phyloP scores from a whole-genome alignment of 2,329 filamentous ascomycete species.

The Microsporum canis region DNA sequence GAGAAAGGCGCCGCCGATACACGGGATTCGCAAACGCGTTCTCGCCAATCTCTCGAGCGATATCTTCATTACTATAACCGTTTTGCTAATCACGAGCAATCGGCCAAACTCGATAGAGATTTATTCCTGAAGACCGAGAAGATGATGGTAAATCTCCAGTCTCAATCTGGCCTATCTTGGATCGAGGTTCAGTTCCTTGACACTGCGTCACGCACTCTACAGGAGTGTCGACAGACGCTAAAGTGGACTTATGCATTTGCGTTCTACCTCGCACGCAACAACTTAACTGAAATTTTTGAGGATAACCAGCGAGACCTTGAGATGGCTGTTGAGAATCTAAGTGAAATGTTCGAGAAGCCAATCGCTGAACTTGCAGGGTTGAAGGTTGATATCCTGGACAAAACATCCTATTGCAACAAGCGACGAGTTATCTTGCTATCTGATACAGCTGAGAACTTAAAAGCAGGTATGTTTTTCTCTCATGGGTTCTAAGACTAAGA shows the following conservation, averaged over 20 bases:
- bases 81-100: slow-evolving; percentile 97
- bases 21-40: slow-evolving; percentile 82
- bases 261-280: slow-evolving; percentile 92
- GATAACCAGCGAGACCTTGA: slow-evolving; percentile 98
- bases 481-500: background rate
- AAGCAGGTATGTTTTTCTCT: slow-evolving; percentile 53
- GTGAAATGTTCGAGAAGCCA: slow-evolving; percentile 99
- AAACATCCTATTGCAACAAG: slow-evolving; percentile 94
- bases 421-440: slow-evolving; percentile 78
- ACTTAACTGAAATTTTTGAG: slow-evolving; percentile 92
- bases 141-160: slow-evolving; percentile 96
- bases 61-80: slow-evolving; percentile 99
- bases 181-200: slow-evolving; percentile 98
- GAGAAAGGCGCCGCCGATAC: slow-evolving; percentile 90
- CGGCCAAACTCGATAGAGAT: slow-evolving; percentile 90
- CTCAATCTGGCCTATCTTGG: slow-evolving; percentile 91
- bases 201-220: slow-evolving; percentile 80
- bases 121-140: slow-evolving; percentile 93
- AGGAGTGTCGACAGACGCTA: slow-evolving; percentile 93
- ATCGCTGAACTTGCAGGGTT: slow-evolving; percentile 73
- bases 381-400: slow-evolving; percentile 97
- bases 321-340: slow-evolving; percentile 89
- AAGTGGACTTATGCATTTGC: slow-evolving; percentile 99
- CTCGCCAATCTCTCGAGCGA: slow-evolving; percentile 80
- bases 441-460: slow-evolving; percentile 85